Conservation (phyloP, 768 basidiomycete species). For the Artomyces pyxidatus region DNA sequence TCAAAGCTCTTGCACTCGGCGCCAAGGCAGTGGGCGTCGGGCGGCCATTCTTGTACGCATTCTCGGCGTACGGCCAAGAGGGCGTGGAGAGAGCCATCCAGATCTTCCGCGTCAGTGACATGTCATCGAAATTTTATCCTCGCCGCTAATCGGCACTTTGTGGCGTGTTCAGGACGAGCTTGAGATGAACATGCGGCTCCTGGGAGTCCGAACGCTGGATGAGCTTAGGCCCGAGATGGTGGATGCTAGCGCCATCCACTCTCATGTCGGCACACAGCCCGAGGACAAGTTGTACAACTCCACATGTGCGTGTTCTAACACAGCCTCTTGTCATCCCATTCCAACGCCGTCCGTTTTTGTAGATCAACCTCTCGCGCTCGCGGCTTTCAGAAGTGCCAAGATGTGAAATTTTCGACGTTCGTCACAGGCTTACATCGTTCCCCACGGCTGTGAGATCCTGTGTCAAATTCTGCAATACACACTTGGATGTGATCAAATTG, state of each 20-base stretch:
- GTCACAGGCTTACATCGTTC: too few species aligned
- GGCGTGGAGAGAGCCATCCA: conserved; percentile 76
- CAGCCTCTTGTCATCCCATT: not conserved
- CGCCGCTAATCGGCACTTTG: not conserved
- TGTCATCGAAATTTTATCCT: not conserved
- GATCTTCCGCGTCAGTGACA: conserved; percentile 51
- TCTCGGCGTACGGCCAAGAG: conserved; percentile 77
- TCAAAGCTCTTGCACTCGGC: conserved; percentile 80
- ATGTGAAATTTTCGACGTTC: too few species aligned
- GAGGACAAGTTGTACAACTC: conserved; percentile 61
- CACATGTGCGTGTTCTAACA: conserved; percentile 54
- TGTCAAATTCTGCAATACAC: too few species aligned
- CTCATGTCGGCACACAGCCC: conserved; percentile 58
- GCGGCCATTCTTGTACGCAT: conserved; percentile 79
- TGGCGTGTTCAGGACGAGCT: conserved; percentile 68
- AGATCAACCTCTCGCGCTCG: conserved; percentile 17
- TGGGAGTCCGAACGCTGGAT: conserved; percentile 72
- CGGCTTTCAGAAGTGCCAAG: conserved; percentile 17
- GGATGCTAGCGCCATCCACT: conserved; percentile 59
- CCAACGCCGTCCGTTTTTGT: not conserved
- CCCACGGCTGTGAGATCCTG: too few species aligned
- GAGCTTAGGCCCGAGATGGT: conserved; percentile 87
- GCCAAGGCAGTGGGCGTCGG: conserved; percentile 68
- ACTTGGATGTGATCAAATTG: too few species aligned
- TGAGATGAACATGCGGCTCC: conserved; percentile 90